Evolutionary conservation across 345 rosid genomes (phyloP), one percentile per base, ranked within the genome.

Genomic region (Eucalyptus erythrocorys): DNA sequence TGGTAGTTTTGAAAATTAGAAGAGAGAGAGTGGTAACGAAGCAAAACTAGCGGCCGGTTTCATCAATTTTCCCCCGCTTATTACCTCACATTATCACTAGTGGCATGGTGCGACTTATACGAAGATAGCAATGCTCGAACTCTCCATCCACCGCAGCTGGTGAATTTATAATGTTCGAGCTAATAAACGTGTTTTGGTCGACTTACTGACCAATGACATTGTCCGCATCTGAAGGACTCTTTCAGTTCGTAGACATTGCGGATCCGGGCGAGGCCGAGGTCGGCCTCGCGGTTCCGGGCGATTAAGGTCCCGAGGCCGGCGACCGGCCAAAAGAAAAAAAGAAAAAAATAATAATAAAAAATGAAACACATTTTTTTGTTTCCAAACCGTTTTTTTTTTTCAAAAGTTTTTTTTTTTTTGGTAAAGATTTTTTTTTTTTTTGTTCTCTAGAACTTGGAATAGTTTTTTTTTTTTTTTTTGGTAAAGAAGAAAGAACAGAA

Each of bases 391-490:
- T n/a, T n/a, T n/a, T n/a, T n/a, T n/a, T n/a, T n/a, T n/a, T n/a
- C n/a, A n/a, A n/a, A n/a, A n/a, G n/a, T n/a, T n/a, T n/a, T n/a
- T n/a, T n/a, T n/a, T n/a, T n/a, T n/a, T n/a, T n/a, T n/a, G n/a
- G n/a, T n/a, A n/a, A n/a, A n/a, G n/a, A n/a, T n/a, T n/a, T 51
- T 51, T 3, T 19, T 6, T 19, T 7, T 0, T 51, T 17, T 50
- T 2, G 1, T 16, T 50, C 4, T 17, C 8, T 2, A 0, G 0
- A 50, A 51, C 1, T n/a, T n/a, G n/a, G n/a, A n/a, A n/a, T n/a
- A n/a, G n/a, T n/a, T n/a, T n/a, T n/a, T n/a, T n/a, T n/a, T n/a
- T n/a, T n/a, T n/a, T n/a, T n/a, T n/a, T n/a, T n/a, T n/a, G n/a
- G n/a, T n/a, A n/a, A n/a, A n/a, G 22, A 21, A 7, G 6, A 51